Conservation (phyloP, 2,329 filamentous ascomycete species). For the Nothopassalora personata region DNA sequence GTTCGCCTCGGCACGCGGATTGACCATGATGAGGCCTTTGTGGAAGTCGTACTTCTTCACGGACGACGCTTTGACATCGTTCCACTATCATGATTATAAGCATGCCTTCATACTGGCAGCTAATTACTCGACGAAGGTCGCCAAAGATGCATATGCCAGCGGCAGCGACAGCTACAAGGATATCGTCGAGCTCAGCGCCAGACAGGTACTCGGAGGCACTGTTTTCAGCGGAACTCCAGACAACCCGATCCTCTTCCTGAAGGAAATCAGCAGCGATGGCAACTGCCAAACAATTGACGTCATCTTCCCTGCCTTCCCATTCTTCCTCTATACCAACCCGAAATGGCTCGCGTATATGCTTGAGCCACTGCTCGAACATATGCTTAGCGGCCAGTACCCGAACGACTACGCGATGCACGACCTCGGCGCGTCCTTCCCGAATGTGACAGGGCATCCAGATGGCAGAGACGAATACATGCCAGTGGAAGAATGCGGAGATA, state of each 20-base stretch:
- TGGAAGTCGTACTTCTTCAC: slow-evolving; percentile 71
- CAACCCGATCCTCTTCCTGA: slow-evolving; percentile 73
- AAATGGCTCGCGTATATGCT: slow-evolving; percentile 73
- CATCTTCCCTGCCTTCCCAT: slow-evolving; percentile 80
- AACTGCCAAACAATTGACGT: slow-evolving; percentile 76
- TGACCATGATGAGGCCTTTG: slow-evolving; percentile 69
- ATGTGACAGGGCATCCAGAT: slow-evolving; percentile 67
- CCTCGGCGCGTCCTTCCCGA: slow-evolving; percentile 66
- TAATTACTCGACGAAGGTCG: slow-evolving; percentile 69
- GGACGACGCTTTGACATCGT: slow-evolving; percentile 60
- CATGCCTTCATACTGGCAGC: slow-evolving; percentile 58
- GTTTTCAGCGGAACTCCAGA: slow-evolving; percentile 61
- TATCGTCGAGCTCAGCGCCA: slow-evolving; percentile 59
- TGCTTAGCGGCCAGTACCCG: slow-evolving; percentile 75
- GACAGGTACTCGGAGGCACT: slow-evolving; percentile 67
- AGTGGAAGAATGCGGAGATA: slow-evolving; percentile 72
- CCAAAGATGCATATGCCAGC: slow-evolving; percentile 65
- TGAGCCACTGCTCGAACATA: slow-evolving; percentile 75
- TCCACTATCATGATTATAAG: slow-evolving; percentile 75
- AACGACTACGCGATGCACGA: slow-evolving; percentile 78
- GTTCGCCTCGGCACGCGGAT: slow-evolving; percentile 67
- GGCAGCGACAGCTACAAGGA: slow-evolving; percentile 56
- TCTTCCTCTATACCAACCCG: slow-evolving; percentile 81
- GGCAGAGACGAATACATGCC: slow-evolving; percentile 71
- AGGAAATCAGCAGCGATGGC: slow-evolving; percentile 74